Conservation (phyloP, 2,329 filamentous ascomycete genomes). For the Exophiala oligosperma region DNA sequence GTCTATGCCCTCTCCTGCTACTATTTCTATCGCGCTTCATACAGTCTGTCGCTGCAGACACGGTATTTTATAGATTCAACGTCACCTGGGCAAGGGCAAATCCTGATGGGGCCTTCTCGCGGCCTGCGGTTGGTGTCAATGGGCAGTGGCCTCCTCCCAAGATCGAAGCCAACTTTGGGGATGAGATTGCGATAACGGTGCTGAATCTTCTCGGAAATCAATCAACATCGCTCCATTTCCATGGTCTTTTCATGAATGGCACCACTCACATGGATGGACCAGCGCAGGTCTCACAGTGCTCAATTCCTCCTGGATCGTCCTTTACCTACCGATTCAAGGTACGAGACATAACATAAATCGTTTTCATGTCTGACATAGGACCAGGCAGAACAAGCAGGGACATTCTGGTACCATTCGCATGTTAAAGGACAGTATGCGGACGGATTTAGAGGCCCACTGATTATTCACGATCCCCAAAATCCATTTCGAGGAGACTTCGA, state of each 20-base stretch:
- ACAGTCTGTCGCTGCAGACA: no score
- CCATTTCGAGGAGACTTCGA: constrained; percentile 55
- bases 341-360: constrained; percentile 35
- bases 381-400: constrained; percentile 37
- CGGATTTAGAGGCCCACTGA: constrained; percentile 64
- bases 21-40: no score
- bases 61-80: constrained; percentile 48
- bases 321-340: constrained; percentile 69
- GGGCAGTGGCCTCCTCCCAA: constrained; percentile 71
- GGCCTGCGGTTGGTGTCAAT: constrained; percentile 68
- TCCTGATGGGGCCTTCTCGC: constrained; percentile 50
- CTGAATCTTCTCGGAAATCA: constrained; percentile 66
- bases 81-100: constrained; percentile 56
- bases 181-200: constrained; percentile 67
- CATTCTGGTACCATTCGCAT: constrained; percentile 69
- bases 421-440: constrained; percentile 57
- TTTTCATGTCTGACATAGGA: not conserved
- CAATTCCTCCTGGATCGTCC: constrained; percentile 61
- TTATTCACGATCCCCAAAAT: constrained; percentile 61
- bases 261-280: constrained; percentile 74
- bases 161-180: constrained; percentile 71
- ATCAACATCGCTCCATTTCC: constrained; percentile 69
- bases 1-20: no score
- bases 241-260: constrained; percentile 75
- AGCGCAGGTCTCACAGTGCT: constrained; percentile 65